Base-by-base conservation (phyloP, 1,139 yeast species). In the Hyphopichia khmerensis region DNA sequence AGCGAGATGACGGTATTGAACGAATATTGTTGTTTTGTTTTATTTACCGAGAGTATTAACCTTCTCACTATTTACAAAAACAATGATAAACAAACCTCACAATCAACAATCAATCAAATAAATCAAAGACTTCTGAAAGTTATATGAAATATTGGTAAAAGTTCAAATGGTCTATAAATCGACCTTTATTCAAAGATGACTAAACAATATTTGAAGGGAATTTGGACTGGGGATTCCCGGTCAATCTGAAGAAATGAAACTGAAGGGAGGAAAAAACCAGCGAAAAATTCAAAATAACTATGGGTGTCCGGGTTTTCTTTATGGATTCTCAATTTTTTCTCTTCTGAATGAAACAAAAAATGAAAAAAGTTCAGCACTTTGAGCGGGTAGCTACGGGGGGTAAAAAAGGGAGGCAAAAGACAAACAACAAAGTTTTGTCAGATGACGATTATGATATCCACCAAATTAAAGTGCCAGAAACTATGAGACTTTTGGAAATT, bases 231-330 rank as follows among this genome's bases (percentile, higher is more conserved):
- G 24, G 5, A 21, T 21, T 21, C 24, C 24, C 24, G 8, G 24
- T 8, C 24, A 21, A 8, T 21, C 5, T 21, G 8, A 6, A 8
- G 8, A 21, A 21, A 8, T 21, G 8, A 21, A 21, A 21, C 5
- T 6, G 8, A 21, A 21, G 8, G 8, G 8, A 21, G 8, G 8
- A 21, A 21, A 21, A 21, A 21, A 21, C 29, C 29, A 26, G 10
- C n/a, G 29, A 26, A 30, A 30, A 14, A n/a, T 11, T 5, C 3
- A 14, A n/a, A 30, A n/a, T 30, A 15, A 46, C 30, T 48, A 46
- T 48, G 48, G 52, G 52, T 49, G 52, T 46, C 36, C 46, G 47
- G 52, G 40, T 45, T 46, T 45, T 47, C 35, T 29, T 9, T 16
- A 6, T 10, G 21, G 7, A 26, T 21, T 35, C 31, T 35, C 38